phyloP scores from a whole-genome alignment of 2,329 filamentous ascomycete genomes.

The Fonsecaea pedrosoi region DNA sequence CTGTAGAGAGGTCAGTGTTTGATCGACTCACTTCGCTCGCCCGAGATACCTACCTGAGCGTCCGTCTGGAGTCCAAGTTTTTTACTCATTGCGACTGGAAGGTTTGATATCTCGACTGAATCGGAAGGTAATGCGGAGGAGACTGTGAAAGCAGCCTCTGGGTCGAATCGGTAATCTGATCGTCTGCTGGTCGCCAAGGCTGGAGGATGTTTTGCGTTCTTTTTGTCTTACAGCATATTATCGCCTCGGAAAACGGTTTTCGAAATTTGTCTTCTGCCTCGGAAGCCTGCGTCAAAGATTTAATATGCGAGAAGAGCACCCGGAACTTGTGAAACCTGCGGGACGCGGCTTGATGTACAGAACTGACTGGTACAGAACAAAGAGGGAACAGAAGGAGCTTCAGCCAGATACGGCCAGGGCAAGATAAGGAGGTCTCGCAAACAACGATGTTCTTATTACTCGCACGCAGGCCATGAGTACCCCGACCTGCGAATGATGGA shows the following conservation, averaged over 20 bases:
- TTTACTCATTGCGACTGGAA: conserved; percentile 14
- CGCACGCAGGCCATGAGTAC: conserved; percentile 18
- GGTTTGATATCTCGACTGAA: neutral
- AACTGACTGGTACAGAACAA: neutral
- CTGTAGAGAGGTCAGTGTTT: conserved; percentile 16
- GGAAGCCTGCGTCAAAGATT: neutral
- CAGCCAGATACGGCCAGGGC: conserved; percentile 9
- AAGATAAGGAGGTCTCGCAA: conserved; percentile 5
- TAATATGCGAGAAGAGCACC: conserved; percentile 1
- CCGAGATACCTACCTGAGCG: conserved; percentile 19
- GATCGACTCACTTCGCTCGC: neutral
- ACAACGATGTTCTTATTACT: conserved; percentile 17
- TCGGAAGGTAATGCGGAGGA: neutral
- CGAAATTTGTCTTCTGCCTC: conserved; percentile 3
- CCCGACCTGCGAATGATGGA: conserved; percentile 12
- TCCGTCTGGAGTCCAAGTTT: conserved; percentile 25
- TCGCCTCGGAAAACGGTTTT: conserved; percentile 8
- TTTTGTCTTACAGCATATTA: conserved; percentile 21
- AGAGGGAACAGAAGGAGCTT: conserved; percentile 7
- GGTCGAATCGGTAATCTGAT: conserved; percentile 4
- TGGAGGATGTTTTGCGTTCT: neutral
- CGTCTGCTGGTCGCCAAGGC: neutral
- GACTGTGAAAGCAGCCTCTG: neutral
- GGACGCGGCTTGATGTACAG: conserved; percentile 4
- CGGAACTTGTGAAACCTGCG: conserved; percentile 16